A percentile compares a stretch with the other conserved stretches of the same genome.
Conservation (phyloP, 495 filamentous ascomycete species). For the Elaphomyces granulatus region DNA sequence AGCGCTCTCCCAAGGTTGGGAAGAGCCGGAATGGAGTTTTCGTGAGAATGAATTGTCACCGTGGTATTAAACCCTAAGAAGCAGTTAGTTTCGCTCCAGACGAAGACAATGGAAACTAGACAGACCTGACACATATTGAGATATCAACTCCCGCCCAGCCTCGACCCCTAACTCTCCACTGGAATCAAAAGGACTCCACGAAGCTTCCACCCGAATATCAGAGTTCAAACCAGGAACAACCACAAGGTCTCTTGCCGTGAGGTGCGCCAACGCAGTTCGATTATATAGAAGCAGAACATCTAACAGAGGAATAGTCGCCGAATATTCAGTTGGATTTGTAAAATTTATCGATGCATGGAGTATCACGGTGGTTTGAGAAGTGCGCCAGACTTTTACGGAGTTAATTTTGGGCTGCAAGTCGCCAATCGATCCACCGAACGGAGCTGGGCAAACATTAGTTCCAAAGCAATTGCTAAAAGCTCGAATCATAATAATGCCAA, state of each 20-base stretch:
- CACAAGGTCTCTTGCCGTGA: slow-evolving; percentile 42
- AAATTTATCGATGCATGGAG: slow-evolving; percentile 59
- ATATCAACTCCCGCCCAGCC: slow-evolving; percentile 58
- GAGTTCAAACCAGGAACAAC: slow-evolving; percentile 57
- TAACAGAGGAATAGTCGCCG: slow-evolving; percentile 60
- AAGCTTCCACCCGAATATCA: slow-evolving; percentile 49
- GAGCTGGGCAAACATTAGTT: slow-evolving; percentile 18
- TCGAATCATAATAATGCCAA: slow-evolving; percentile 22
- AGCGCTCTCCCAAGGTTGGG: slow-evolving; percentile 60
- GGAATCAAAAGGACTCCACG: slow-evolving; percentile 53
- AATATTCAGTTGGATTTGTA: slow-evolving; percentile 80
- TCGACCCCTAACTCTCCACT: slow-evolving; percentile 44
- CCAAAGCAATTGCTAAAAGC: slow-evolving; percentile 1
- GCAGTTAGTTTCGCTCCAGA: slow-evolving; percentile 1
- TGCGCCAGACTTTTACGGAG: slow-evolving; percentile 51
- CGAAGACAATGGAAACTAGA: not conserved
- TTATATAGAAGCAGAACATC: slow-evolving; percentile 65
- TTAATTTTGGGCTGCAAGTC: slow-evolving; percentile 46
- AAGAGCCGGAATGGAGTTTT: slow-evolving; percentile 54
- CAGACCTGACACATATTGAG: slow-evolving; percentile 71
- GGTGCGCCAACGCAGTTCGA: slow-evolving; percentile 57
- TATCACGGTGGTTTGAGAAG: slow-evolving; percentile 50
- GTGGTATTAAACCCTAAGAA: slow-evolving; percentile 56
- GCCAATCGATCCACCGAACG: slow-evolving; percentile 34
- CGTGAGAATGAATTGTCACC: slow-evolving; percentile 54